A percentile compares a stretch with the other conserved stretches of the same genome.
Conservation (phyloP, 768 basidiomycete genomes). For the Tulasnella sp. region DNA sequence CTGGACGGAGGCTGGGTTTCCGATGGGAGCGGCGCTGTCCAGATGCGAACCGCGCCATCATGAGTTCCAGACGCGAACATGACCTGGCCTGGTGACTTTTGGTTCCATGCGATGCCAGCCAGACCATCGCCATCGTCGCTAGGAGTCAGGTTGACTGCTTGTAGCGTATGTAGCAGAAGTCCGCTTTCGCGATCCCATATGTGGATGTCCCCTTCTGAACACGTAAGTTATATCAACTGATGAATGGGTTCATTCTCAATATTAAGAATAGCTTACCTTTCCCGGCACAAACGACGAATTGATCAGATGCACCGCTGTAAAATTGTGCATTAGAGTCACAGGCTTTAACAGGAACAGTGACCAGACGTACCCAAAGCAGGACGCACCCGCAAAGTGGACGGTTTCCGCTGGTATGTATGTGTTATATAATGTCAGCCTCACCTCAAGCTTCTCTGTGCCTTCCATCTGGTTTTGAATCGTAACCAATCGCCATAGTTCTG, state of each 20-base stretch:
- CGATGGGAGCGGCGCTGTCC: constrained; percentile 30
- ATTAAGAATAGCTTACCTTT: constrained; percentile 33
- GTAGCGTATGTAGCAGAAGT: constrained; percentile 52
- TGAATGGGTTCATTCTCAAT: not conserved
- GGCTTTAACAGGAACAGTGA: not conserved
- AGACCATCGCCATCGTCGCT: constrained; percentile 50
- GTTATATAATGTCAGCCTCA: constrained; percentile 39
- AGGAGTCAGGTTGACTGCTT: constrained; percentile 26
- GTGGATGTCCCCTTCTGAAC: constrained; percentile 63
- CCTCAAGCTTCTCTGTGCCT: constrained; percentile 4
- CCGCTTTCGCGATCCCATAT: constrained; percentile 81
- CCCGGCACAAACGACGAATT: constrained; percentile 65
- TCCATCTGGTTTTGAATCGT: constrained; percentile 29
- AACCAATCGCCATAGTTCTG: constrained; percentile 67
- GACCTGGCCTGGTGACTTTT: constrained; percentile 38
- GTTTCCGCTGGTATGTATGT: constrained; percentile 59
- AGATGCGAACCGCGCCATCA: constrained; percentile 63
- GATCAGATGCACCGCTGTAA: constrained; percentile 49
- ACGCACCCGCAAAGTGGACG: constrained; percentile 68
- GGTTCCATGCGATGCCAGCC: constrained; percentile 76
- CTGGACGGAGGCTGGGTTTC: constrained; percentile 5
- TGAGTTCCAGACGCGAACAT: constrained; percentile 65
- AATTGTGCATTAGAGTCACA: not conserved
- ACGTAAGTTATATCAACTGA: too few relatives aligned
- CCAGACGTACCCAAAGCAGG: constrained; percentile 51